Evolutionary conservation across 2,329 filamentous ascomycete species (phyloP), one percentile per base, ranked within the genome.

Genomic region (Curvularia sp.): DNA sequence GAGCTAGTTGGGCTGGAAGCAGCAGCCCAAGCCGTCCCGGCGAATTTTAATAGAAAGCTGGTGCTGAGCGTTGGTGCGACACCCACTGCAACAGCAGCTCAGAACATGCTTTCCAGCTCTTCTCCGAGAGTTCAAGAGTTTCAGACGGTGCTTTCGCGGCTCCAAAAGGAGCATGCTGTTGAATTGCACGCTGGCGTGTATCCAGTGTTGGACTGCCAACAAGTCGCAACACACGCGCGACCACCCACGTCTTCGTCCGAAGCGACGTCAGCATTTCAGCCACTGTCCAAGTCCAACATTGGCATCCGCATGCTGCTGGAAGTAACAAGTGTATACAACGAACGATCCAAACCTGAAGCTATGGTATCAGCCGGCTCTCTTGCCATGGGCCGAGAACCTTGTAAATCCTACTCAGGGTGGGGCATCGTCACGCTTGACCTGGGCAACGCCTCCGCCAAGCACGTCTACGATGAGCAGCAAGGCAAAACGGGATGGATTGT

Each of bases 171-270:
- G 2, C 78, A 61, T 42, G 26, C 60, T 3, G 81, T 92, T 26
- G 90, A 93, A 72, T 80, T 92, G 1, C 91, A 93, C 72, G 90
- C 90, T 0, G 90, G 90, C 30, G 89, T 91, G 2, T 94, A 93
- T 71, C 86, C 90, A 0, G 81, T 88, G 3, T 83, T 94, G 8
- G 91, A 95, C 74, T 81, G 93, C 67, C 91, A 95, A 74, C 91
- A 95, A 74, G 81, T 94, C 1, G 87, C 90, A 0, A 91, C 90
- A 0, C 86, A 89, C 67, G 88, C 89, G 4, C 77, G 84, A 0
- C 80, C 82, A 3, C 10, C 53, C 9, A 43, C 48, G 8, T 67
- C 74, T 0, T 55, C 66, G 22, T 64, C 64, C 13, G 44, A 47
- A 13, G 22, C 57, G 6, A 60, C 38, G 28, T 53, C 52, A 8